Conservation (phyloP, 768 basidiomycete genomes). For the Hebeloma cylindrosporum region DNA sequence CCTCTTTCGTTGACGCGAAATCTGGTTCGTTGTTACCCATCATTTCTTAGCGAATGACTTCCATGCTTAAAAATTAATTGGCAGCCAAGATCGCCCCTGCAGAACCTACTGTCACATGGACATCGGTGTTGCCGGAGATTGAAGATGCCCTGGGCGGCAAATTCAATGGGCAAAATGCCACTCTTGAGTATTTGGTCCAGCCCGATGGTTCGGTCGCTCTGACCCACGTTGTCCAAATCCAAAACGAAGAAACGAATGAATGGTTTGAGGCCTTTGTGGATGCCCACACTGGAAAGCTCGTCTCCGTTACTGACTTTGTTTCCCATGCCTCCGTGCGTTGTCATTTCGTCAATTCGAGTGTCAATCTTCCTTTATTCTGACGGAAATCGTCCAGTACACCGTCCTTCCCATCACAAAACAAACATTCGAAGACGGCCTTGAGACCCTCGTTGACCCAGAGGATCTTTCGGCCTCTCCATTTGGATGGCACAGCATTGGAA, state of each 20-base stretch:
- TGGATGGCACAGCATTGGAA: conserved; percentile 45
- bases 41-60: conserved; percentile 17
- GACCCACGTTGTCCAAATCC: conserved; percentile 36
- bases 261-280: conserved; percentile 61
- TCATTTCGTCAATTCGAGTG: not conserved
- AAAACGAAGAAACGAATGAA: conserved; percentile 29
- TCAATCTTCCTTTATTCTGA: not conserved
- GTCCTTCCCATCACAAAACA: conserved; percentile 50
- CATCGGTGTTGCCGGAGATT: conserved; percentile 37
- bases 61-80: too few relatives aligned
- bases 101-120: conserved; percentile 33
- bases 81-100: conserved; percentile 29
- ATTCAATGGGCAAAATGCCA: conserved; percentile 37
- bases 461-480: conserved; percentile 47
- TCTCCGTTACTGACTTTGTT: conserved; percentile 53
- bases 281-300: conserved; percentile 45
- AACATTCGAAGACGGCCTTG: conserved; percentile 46
- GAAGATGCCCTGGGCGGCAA: conserved; percentile 38
- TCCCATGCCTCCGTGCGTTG: conserved; percentile 37
- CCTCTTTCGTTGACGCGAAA: conserved; percentile 29
- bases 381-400: too few relatives aligned
- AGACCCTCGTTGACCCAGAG: conserved; percentile 47
- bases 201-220: conserved; percentile 36
- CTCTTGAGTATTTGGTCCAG: conserved; percentile 38
- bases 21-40: conserved; percentile 22